Percentiles rank a stretch among this genome's conserved stretches.
Conservation (phyloP, 2,329 filamentous ascomycete genomes). For the Epichloe elymi region DNA sequence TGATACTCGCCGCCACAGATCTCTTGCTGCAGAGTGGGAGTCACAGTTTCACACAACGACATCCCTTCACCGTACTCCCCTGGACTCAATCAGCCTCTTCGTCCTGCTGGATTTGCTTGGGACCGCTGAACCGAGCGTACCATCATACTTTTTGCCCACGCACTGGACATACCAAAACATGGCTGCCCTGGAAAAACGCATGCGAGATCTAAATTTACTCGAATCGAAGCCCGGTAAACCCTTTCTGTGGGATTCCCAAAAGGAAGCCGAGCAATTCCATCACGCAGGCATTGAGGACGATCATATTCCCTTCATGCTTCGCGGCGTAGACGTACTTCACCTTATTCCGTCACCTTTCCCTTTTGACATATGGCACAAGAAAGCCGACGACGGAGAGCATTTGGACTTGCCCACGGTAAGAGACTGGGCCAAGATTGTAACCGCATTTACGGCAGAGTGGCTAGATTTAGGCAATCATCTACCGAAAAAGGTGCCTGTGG, state of each 20-base stretch:
- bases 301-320: conserved; percentile 76
- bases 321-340: conserved; percentile 81
- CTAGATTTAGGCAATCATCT: conserved; percentile 52
- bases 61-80: conserved; percentile 60
- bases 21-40: conserved; percentile 77
- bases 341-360: conserved; percentile 69
- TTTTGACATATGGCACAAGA: conserved; percentile 73
- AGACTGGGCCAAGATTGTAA: conserved; percentile 78
- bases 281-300: conserved; percentile 61
- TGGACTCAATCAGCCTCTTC: conserved; percentile 76
- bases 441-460: conserved; percentile 83
- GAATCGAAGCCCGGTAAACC: conserved; percentile 37
- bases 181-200: conserved; percentile 58
- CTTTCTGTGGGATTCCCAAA: conserved; percentile 56
- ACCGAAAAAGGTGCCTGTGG: conserved; percentile 14
- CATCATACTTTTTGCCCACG: conserved; percentile 78
- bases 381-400: conserved; percentile 72
- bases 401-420: conserved; percentile 66
- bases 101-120: conserved; percentile 87
- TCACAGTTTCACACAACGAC: conserved; percentile 50
- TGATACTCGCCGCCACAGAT: conserved; percentile 20
- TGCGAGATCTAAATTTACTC: conserved; percentile 54
- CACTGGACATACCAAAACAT: conserved; percentile 86
- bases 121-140: conserved; percentile 51
- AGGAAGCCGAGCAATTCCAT: conserved; percentile 32